Percentiles rank a stretch among this genome's conserved stretches.
These are phyloP conservation scores for Arxiozyma telluris DNA, from an alignment of 1,139 yeast species.

Conservation along the genomic window DNA sequence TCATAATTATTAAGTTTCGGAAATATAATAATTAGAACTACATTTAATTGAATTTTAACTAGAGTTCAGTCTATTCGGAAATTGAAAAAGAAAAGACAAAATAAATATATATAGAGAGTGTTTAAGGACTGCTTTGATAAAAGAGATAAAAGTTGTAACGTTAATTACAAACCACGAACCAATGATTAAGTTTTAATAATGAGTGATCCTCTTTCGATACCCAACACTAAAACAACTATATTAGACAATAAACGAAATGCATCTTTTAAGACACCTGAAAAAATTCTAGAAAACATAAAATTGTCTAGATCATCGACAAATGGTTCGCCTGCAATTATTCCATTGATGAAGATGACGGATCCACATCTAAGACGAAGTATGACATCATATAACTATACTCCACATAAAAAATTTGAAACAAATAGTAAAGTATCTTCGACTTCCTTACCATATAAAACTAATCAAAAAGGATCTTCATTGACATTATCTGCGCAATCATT, in stretches of 20 bases:
- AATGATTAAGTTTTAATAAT: too few species aligned
- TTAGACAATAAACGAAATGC: not conserved
- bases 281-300: not conserved
- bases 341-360: constrained; percentile 1
- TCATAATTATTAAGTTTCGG: too few species aligned
- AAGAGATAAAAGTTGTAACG: not conserved
- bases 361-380: not conserved
- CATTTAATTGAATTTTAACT: too few species aligned
- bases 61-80: too few species aligned
- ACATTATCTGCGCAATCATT: too few species aligned
- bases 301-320: not conserved
- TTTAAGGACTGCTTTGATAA: not conserved
- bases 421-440: not conserved
- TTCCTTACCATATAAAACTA: not conserved
- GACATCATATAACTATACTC: constrained; percentile 1
- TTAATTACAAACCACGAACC: not conserved
- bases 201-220: not conserved
- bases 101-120: too few species aligned
- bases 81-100: too few species aligned
- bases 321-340: not conserved
- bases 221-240: not conserved
- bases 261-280: not conserved
- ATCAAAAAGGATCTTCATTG: not conserved
- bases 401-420: not conserved
- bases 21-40: too few species aligned